Conservation (phyloP, 2,329 filamentous ascomycete species). For the Scytalidium sp. region DNA sequence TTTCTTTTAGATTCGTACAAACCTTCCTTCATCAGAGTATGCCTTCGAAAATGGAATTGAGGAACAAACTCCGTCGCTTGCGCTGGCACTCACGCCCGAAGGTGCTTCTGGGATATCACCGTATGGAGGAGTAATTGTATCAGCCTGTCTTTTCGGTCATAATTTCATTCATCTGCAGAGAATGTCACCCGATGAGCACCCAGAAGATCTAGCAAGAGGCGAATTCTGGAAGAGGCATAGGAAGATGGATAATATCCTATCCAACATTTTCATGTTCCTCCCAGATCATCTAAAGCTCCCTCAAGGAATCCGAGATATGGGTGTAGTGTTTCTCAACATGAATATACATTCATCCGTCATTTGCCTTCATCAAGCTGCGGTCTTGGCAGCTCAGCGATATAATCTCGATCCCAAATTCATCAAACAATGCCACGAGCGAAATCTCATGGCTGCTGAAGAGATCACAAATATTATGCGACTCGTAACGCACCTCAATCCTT, state of each 20-base stretch:
- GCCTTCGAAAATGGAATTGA: conserved; percentile 66
- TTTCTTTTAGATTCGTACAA: conserved; percentile 52
- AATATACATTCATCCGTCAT: conserved; percentile 86
- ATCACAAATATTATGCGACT: conserved; percentile 81
- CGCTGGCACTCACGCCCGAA: conserved; percentile 51
- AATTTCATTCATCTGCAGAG: conserved; percentile 81
- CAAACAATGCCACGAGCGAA: conserved; percentile 68
- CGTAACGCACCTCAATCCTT: conserved; percentile 67
- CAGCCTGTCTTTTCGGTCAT: conserved; percentile 75
- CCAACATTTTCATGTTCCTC: conserved; percentile 74
- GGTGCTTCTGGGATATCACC: conserved; percentile 62
- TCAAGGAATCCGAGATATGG: conserved; percentile 62
- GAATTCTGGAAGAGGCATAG: conserved; percentile 86
- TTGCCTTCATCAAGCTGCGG: conserved; percentile 83
- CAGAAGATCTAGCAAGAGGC: conserved; percentile 71
- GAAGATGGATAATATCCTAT: conserved; percentile 74
- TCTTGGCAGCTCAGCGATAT: conserved; percentile 77
- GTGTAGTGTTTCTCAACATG: conserved; percentile 81
- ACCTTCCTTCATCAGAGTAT: conserved; percentile 76
- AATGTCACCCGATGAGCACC: conserved; percentile 64
- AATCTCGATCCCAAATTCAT: conserved; percentile 62
- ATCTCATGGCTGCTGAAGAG: conserved; percentile 78
- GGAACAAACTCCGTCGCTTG: conserved; percentile 60
- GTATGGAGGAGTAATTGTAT: conserved; percentile 69
- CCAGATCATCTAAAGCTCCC: conserved; percentile 74